A percentile compares a stretch with the other conserved stretches of the same genome.
Conservation (phyloP, 176 grass and related monocot species). For the Leersia perrieri region DNA sequence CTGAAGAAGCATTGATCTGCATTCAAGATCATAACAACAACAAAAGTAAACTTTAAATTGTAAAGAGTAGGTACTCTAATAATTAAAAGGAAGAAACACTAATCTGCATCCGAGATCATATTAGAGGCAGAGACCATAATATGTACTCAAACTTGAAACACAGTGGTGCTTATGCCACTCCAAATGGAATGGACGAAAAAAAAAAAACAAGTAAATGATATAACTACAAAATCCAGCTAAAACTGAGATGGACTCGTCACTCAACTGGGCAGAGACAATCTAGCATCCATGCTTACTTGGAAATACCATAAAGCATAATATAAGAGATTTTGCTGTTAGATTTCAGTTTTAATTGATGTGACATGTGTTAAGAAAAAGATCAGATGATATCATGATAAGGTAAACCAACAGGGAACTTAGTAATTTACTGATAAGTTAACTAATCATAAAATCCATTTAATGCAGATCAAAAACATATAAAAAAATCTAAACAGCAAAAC, state of each 20-base stretch:
- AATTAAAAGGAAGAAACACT: not conserved
- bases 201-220: not conserved
- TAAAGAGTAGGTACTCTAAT: not conserved
- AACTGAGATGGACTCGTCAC: not conserved
- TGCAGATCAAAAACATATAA: not conserved
- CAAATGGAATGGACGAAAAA: not conserved
- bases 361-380: not conserved
- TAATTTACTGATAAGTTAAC: not conserved
- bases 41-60: not conserved
- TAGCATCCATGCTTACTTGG: conserved; percentile 1
- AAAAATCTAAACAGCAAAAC: conserved; percentile 31
- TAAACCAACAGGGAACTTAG: conserved; percentile 3
- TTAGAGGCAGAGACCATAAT: not conserved
- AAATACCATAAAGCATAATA: not conserved
- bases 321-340: not conserved
- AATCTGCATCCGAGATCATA: not conserved
- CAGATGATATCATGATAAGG: conserved; percentile 1
- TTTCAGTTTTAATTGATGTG: conserved; percentile 8
- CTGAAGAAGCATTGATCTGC: conserved; percentile 79
- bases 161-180: conserved; percentile 14
- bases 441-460: conserved; percentile 22
- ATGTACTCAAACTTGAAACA: conserved; percentile 23
- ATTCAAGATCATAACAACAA: conserved; percentile 39
- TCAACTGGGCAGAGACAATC: not conserved
- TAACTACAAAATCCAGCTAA: conserved; percentile 5